phyloP scores from a whole-genome alignment of 2,329 filamentous ascomycete genomes.

The Catunica adiposa region DNA sequence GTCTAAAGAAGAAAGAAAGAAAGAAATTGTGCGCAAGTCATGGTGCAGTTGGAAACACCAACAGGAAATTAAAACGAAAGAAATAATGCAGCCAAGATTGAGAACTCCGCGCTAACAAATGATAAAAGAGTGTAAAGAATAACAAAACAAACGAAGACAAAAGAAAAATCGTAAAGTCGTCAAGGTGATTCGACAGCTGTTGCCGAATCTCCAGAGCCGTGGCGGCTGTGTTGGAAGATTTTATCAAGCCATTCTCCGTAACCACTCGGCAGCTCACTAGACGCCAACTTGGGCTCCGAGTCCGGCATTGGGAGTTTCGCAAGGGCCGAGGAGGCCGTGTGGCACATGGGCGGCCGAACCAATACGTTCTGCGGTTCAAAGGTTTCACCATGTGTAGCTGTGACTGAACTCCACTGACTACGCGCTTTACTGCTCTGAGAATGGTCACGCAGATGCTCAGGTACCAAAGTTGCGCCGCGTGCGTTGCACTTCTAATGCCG shows the following conservation, averaged over 20 bases:
- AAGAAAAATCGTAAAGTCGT: slow-evolving; percentile 1
- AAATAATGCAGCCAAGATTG: neutral
- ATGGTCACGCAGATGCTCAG: neutral
- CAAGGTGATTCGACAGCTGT: neutral
- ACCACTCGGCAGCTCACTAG: neutral
- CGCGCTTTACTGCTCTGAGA: too few relatives aligned
- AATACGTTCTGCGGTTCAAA: neutral
- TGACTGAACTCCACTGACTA: too few relatives aligned
- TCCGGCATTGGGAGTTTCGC: neutral
- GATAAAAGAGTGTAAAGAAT: neutral
- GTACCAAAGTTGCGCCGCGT: neutral
- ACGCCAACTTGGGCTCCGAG: neutral
- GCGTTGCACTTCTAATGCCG: neutral
- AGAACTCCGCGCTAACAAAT: neutral
- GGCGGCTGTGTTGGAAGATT: neutral
- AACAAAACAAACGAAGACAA: slow-evolving; percentile 1
- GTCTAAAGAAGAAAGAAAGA: neutral
- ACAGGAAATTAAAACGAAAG: too few relatives aligned
- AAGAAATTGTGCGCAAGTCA: neutral
- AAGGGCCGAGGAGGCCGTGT: neutral
- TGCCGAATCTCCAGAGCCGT: neutral
- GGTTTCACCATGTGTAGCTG: too few relatives aligned
- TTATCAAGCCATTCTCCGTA: neutral
- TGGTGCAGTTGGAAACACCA: neutral
- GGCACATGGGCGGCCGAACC: neutral